Evolutionary conservation across 305 asterid genomes (phyloP), one percentile per base, ranked within the genome.

Genomic region (Fraxinus dipetala): DNA sequence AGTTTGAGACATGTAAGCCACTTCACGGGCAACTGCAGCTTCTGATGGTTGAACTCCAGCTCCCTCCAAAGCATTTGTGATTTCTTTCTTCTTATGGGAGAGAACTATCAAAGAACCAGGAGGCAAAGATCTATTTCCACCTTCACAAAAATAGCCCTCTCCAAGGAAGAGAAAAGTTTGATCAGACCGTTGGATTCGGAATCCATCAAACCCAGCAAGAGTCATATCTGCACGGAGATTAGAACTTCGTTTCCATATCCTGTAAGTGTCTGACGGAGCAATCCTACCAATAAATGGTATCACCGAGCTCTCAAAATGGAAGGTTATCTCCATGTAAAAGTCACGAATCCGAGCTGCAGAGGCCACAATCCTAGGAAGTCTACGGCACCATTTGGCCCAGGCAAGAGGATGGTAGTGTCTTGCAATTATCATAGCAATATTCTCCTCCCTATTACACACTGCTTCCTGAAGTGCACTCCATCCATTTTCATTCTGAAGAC

Each of bases 401-500:
- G 98, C 99, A 87, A 96, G 98, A 75, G 99, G 97, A 89, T 96
- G 99, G 83, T 93, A 96, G 79, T 96, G 95, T 78, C 97, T 83
- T 24, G 99, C 98, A 85, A 96, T 96, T 80, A 94, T 94, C 99
- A 94, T 92, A 59, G 99, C 97, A 83, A 96, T 94, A 85, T 85
- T 91, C 86, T 96, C 98, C 88, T 94, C 98, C 86, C 95, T 83
- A 20, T 97, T 93, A 81, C 99, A 96, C 77, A 96, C 99, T 22
- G 99, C 99, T 91, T 96, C 99, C 88, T 96, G 99, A 61, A 96
- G 97, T 16, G 99, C 98, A 88, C 98, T 96, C 99, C 99, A 96
- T n/a, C 99, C 99, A 54, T 91, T 91, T 79, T 96, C 99, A 79
- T 96, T 96, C 89, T 94, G 99, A 70, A 96, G 97, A 85, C 99